Base-by-base conservation (phyloP, 352 stramenopile genomes). In the Phytophthora sp. region DNA sequence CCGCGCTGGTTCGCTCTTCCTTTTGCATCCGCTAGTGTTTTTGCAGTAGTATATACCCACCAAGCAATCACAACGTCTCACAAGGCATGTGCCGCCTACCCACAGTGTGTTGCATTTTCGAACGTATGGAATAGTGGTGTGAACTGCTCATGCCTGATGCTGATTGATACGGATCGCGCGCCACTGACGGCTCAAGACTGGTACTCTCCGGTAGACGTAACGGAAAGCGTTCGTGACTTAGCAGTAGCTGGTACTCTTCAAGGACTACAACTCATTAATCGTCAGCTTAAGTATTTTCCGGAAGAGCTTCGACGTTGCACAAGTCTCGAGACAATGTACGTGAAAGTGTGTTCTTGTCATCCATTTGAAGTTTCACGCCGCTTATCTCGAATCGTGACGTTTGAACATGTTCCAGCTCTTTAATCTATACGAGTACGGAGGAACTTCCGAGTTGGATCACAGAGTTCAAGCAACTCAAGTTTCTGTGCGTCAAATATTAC, bases 381-480 rank as follows among this genome's bases (percentile, higher is more conserved):
- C n/a, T n/a, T n/a, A n/a, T n/a, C n/a, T n/a, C n/a, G n/a, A n/a
- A n/a, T n/a, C n/a, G n/a, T n/a, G n/a, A n/a, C n/a, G n/a, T n/a
- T n/a, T n/a, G n/a, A n/a, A 32, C 21, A 24, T 60, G 8, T 3
- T 31, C 3, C 15, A 60, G 48, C 4, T 67, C 58, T 13, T 15
- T 67, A 20, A 62, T 67, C 41, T 62, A 67, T 34, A 61, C 57
- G 13, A 66, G 49, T 13, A 67, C 50, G 2, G 58, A 67, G 20
- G 49, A 67, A 9, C 12, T 61, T 18, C 58, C 50, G 15, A 24
- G 18, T 9, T 66, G 57, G 41, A 38, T 50, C 10, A 44, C 23
- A 4, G 58, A 56, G 11, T 35, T 67, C 41, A 67, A 67, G 35
- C 39, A 51, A 8, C 50, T 67, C 5, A 12, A 61, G 5, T 62